phyloP scores from a whole-genome alignment of 306 rosid genomes.

The Cicer judaicum region DNA sequence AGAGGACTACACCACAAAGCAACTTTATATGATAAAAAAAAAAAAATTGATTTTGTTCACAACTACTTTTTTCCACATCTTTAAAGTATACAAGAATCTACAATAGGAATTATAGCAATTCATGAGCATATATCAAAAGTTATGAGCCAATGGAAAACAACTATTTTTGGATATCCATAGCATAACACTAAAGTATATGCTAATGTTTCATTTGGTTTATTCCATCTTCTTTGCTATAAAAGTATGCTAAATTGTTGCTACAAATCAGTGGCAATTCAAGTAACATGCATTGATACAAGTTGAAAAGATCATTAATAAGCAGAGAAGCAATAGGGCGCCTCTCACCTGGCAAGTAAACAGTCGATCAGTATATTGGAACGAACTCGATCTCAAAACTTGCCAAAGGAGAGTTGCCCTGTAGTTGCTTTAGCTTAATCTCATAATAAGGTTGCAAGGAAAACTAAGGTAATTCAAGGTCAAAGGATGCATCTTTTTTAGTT shows the following conservation, averaged over 20 bases:
- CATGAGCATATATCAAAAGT: conserved; percentile 27
- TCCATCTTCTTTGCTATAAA: conserved; percentile 39
- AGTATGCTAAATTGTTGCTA: background rate
- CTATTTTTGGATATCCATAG: conserved; percentile 36
- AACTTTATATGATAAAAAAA: conserved; percentile 4
- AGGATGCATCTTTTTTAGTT: background rate
- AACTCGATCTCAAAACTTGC: conserved; percentile 36
- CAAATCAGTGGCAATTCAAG: conserved; percentile 34
- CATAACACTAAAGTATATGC: conserved; percentile 45
- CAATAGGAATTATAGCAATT: conserved; percentile 5
- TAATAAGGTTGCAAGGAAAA: background rate
- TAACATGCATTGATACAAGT: conserved; percentile 7
- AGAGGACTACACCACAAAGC: conserved; percentile 18
- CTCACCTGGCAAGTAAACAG: conserved; percentile 52
- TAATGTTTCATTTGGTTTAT: conserved; percentile 42
- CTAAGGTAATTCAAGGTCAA: background rate
- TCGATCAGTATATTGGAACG: background rate
- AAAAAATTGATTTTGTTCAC: conserved; percentile 23
- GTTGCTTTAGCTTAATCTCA: conserved; percentile 53
- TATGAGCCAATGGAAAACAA: conserved; percentile 7
- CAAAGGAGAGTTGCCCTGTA: conserved; percentile 72
- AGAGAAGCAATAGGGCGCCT: conserved; percentile 53
- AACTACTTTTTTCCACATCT: conserved; percentile 37
- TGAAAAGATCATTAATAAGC: conserved; percentile 33
- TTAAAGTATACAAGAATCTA: conserved; percentile 26